phyloP scores from a whole-genome alignment of 1,139 yeast genomes.

The Ashbya aceris region DNA sequence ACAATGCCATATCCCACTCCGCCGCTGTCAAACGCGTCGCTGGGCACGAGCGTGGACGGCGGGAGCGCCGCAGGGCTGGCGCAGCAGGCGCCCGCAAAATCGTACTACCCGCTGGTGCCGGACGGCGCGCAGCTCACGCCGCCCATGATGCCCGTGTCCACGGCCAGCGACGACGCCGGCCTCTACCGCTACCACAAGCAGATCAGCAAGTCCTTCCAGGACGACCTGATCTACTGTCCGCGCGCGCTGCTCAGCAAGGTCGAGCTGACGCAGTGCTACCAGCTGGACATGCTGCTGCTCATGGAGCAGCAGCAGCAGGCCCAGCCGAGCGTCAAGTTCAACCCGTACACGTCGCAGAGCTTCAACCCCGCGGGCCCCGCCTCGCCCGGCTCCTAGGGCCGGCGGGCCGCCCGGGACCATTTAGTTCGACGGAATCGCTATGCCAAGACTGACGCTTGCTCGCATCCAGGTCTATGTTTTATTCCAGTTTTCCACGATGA shows the following conservation, averaged over 20 bases:
- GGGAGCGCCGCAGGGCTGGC: not conserved
- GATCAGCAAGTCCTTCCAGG: constrained; percentile 21
- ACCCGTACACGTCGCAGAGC: constrained; percentile 32
- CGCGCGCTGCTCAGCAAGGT: constrained; percentile 16
- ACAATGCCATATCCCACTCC: constrained; percentile 9
- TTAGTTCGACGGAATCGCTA: too few relatives aligned
- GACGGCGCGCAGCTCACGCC: constrained; percentile 3
- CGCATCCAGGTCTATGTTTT: too few relatives aligned
- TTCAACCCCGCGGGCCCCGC: constrained; percentile 18
- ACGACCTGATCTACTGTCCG: constrained; percentile 26
- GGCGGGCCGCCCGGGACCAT: not conserved
- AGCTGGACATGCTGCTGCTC: constrained; percentile 16
- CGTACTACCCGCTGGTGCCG: constrained; percentile 2
- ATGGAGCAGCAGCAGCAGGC: constrained; percentile 12
- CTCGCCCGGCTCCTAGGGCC: constrained; percentile 1
- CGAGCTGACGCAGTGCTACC: constrained; percentile 16
- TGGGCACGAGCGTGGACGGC: not conserved
- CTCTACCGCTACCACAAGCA: constrained; percentile 10
- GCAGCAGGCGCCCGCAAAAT: not conserved
- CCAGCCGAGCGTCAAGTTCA: constrained; percentile 12
- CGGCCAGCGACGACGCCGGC: constrained; percentile 1
- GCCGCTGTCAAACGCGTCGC: constrained; percentile 7
- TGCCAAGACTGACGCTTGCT: too few relatives aligned
- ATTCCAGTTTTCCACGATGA: too few relatives aligned
- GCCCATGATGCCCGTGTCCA: constrained; percentile 1